phyloP scores from a whole-genome alignment of 2,329 filamentous ascomycete species.

The Hyphodiscus sp. region DNA sequence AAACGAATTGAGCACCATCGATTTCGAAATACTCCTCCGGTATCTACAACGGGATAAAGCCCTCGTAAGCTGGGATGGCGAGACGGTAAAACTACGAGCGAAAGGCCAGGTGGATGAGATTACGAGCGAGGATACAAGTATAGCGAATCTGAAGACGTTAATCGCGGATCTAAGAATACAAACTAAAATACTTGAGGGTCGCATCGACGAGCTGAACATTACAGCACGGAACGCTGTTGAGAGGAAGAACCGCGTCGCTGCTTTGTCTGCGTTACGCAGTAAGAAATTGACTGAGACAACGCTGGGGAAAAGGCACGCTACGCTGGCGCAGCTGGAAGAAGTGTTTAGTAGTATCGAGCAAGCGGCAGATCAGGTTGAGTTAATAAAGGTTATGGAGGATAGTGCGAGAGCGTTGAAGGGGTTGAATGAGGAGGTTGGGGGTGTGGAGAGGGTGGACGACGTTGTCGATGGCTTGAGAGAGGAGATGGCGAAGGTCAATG shows the following conservation, averaged over 20 bases:
- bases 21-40: constrained; percentile 63
- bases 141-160: constrained; percentile 77
- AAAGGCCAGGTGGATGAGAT: constrained; percentile 47
- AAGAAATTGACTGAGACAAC: constrained; percentile 77
- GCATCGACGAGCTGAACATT: constrained; percentile 57
- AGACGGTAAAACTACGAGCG: constrained; percentile 68
- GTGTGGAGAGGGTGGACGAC: constrained; percentile 66
- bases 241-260: constrained; percentile 66
- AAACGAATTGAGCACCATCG: constrained; percentile 50
- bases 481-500: constrained; percentile 76
- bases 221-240: constrained; percentile 65
- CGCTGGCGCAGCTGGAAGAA: constrained; percentile 75
- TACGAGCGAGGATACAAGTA: constrained; percentile 71
- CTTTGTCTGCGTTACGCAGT: constrained; percentile 70
- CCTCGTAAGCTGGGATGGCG: constrained; percentile 51
- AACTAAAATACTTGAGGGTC: constrained; percentile 57
- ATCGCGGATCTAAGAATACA: constrained; percentile 69
- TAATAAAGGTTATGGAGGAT: constrained; percentile 76
- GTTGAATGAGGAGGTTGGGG: constrained; percentile 73
- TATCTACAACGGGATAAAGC: constrained; percentile 64
- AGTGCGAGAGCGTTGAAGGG: constrained; percentile 65
- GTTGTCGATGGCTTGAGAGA: constrained; percentile 70
- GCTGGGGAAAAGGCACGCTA: constrained; percentile 63
- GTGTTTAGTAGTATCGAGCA: constrained; percentile 79
- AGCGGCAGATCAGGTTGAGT: constrained; percentile 75